A percentile compares a stretch with the other conserved stretches of the same genome.
These are phyloP conservation scores for Trichoderma pleuroti DNA, from an alignment of 2,329 filamentous ascomycete genomes.

Conservation along the genomic window DNA sequence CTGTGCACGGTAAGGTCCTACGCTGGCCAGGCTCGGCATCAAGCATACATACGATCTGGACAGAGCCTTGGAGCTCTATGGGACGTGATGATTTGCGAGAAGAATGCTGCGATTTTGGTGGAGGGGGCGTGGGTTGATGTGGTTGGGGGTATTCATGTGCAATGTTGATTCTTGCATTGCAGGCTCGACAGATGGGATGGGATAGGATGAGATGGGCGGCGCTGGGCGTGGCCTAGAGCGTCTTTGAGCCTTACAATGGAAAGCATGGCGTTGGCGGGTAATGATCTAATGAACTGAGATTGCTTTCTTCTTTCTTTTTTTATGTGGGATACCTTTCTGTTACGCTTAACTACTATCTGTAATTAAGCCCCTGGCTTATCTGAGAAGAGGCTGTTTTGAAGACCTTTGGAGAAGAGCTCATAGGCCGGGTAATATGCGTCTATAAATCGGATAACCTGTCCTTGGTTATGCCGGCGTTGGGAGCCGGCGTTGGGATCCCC, in stretches of 20 bases:
- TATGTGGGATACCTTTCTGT: conserved; percentile 44
- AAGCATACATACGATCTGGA: not conserved
- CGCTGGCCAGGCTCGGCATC: not conserved
- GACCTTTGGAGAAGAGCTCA: conserved; percentile 61
- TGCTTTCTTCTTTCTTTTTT: not conserved
- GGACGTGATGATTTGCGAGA: not conserved
- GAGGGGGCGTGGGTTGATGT: not conserved
- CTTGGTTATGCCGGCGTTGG: conserved; percentile 69
- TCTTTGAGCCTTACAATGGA: not conserved
- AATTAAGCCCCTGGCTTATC: conserved; percentile 54
- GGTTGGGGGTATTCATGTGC: not conserved
- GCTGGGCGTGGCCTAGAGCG: not conserved
- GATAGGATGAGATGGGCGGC: not conserved
- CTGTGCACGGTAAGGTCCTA: not conserved
- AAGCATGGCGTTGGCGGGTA: not conserved
- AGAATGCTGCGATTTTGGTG: not conserved
- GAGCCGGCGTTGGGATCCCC: conserved; percentile 54
- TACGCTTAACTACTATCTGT: conserved; percentile 57
- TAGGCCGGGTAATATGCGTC: conserved; percentile 68
- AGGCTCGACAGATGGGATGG: not conserved
- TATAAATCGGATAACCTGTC: conserved; percentile 75
- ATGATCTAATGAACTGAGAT: not conserved
- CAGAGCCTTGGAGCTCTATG: not conserved
- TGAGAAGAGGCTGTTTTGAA: conserved; percentile 56
- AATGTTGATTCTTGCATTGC: not conserved